Evolutionary conservation across 2,329 filamentous ascomycete species (phyloP), one percentile per base, ranked within the genome.

Genomic region (Zopfia rhizophila): DNA sequence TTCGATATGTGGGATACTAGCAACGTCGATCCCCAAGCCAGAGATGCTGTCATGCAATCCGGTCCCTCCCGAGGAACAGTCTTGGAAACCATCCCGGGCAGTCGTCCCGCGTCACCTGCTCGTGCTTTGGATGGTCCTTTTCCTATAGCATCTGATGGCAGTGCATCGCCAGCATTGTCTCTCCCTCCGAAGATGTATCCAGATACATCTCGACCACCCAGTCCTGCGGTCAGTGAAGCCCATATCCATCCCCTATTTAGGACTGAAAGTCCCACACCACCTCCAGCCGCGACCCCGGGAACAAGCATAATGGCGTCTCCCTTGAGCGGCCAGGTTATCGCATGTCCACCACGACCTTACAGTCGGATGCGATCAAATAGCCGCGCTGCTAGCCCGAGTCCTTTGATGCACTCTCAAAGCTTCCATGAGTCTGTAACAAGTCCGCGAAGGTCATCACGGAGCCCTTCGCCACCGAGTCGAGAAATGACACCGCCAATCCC

Each of bases 211-310:
- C 65, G 67, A 22, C 69, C 74, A 18, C 65, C 63, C 5, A 75
- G 71, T 36, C 74, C 72, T 19, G 63, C 58, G 37, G 56, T 69
- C 12, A 79, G 78, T 59, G 87, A 91, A 66, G 78, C 84, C 3
- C 84, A 91, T 62, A 91, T 91, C 32, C 89, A 92, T 66, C 89
- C 89, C 7, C 78, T 92, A 3, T 91, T 92, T 75, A 81, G 89
- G 48, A 86, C 85, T 5, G 87, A 90, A 63, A 88, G 84, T 28
- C 86, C 86, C 0, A 80, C 78, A 1, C 87, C 87, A 6, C 85
- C 87, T 1, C 83, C 88, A 0, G 72, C 82, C 5, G 79, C 81
- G 1, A 88, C 86, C 0, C 85, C 87, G 0, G 86, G 87, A 0
- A 92, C 89, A 0, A 79, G 86, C 12, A 86, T 92, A 36, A 76